Percentiles rank a stretch among this genome's conserved stretches.
These are phyloP conservation scores for Cercospora beticola DNA, from an alignment of 2,329 filamentous ascomycete species.

Conservation along the genomic window DNA sequence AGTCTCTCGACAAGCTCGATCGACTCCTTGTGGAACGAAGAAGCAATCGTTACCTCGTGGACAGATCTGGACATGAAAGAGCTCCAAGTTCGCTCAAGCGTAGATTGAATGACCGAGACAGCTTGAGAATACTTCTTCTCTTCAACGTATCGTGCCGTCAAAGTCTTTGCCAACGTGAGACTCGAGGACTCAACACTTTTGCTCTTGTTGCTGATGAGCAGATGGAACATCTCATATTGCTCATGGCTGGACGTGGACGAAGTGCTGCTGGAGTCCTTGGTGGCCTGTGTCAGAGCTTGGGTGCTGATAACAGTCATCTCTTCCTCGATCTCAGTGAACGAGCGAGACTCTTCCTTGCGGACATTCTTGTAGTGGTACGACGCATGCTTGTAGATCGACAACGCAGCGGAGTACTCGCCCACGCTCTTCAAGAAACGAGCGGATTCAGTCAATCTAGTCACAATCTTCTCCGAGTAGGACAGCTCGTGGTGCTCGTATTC, in stretches of 20 bases:
- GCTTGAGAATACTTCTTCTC: conserved; percentile 52
- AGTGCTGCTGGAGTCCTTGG: conserved; percentile 36
- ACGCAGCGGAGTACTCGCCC: conserved; percentile 47
- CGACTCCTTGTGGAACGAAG: conserved; percentile 46
- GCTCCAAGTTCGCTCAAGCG: conserved; percentile 49
- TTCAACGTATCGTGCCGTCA: conserved; percentile 46
- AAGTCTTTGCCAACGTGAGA: conserved; percentile 44
- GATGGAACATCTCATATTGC: conserved; percentile 48
- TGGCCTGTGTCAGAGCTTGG: conserved; percentile 34
- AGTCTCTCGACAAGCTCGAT: conserved; percentile 51
- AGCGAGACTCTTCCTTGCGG: conserved; percentile 33
- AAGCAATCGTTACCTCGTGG: conserved; percentile 43
- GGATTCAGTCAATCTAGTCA: conserved; percentile 40
- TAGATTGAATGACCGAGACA: conserved; percentile 47
- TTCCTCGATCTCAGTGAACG: conserved; percentile 46
- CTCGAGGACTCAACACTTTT: conserved; percentile 44
- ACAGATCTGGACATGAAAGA: conserved; percentile 48
- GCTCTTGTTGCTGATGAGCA: conserved; percentile 40
- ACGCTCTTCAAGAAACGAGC: conserved; percentile 50
- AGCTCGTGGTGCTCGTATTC: conserved; percentile 50
- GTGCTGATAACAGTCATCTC: conserved; percentile 46
- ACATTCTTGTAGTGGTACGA: conserved; percentile 40
- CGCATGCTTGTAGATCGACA: conserved; percentile 49
- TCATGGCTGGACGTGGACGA: conserved; percentile 38
- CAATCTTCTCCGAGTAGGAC: conserved; percentile 29